These are phyloP conservation scores for Cryphonectria japonica DNA, from an alignment of 2,329 filamentous ascomycete genomes.

Conservation along the genomic window DNA sequence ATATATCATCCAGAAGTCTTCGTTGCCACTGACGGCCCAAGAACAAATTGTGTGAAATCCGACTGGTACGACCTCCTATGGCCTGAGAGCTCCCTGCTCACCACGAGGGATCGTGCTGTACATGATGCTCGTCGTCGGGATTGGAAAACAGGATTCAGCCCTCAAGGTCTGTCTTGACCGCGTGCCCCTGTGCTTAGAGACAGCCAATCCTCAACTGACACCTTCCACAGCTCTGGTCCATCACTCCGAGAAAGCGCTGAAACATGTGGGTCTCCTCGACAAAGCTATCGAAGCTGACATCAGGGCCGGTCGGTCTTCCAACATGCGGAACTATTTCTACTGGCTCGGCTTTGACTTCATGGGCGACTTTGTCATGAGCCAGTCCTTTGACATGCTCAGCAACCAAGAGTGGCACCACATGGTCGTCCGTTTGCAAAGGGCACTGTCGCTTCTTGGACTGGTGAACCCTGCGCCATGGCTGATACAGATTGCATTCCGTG, in stretches of 20 bases:
- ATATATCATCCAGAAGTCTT: slow-evolving; percentile 36
- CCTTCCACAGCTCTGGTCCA: not conserved
- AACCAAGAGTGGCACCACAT: slow-evolving; percentile 36
- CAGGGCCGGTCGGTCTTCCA: slow-evolving; percentile 23
- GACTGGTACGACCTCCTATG: slow-evolving; percentile 37
- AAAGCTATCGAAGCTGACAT: slow-evolving; percentile 30
- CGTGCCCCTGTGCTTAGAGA: not conserved
- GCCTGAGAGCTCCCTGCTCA: slow-evolving; percentile 31
- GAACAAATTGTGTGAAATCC: slow-evolving; percentile 34
- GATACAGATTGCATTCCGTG: slow-evolving; percentile 33
- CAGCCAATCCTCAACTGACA: not conserved
- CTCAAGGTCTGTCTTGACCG: not conserved
- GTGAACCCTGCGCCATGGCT: slow-evolving; percentile 37
- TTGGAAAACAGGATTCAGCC: not conserved
- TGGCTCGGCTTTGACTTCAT: slow-evolving; percentile 42
- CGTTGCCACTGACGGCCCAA: slow-evolving; percentile 33
- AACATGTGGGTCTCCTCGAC: slow-evolving; percentile 28
- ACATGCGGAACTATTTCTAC: slow-evolving; percentile 33
- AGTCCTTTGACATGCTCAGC: slow-evolving; percentile 41
- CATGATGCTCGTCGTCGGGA: slow-evolving; percentile 28
- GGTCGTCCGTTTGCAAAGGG: slow-evolving; percentile 34
- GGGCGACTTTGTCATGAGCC: slow-evolving; percentile 42
- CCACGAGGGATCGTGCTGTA: slow-evolving; percentile 31
- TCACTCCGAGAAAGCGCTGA: not conserved
- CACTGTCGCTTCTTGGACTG: slow-evolving; percentile 37